A percentile compares a stretch with the other conserved stretches of the same genome.
Conservation (phyloP, 805 yeast genomes). For the Pichia membranifaciens region DNA sequence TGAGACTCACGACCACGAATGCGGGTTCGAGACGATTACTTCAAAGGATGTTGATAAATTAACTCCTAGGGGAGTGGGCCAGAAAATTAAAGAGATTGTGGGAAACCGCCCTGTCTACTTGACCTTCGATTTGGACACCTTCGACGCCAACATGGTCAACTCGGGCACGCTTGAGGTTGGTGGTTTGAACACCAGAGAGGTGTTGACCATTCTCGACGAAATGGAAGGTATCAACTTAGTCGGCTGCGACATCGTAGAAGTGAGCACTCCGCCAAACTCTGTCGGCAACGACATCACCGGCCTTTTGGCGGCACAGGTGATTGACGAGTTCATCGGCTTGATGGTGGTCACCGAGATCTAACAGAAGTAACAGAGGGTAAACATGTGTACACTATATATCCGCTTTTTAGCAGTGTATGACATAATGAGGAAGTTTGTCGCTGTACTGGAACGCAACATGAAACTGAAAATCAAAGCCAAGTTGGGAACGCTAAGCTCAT, state of each 20-base stretch:
- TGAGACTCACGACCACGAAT: slow-evolving; percentile 41
- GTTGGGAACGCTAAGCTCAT: too few relatives aligned
- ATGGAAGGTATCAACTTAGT: slow-evolving; percentile 55
- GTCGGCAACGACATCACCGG: slow-evolving; percentile 56
- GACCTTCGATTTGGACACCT: slow-evolving; percentile 51
- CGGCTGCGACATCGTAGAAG: slow-evolving; percentile 77
- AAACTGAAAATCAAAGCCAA: background rate
- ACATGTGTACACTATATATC: too few relatives aligned
- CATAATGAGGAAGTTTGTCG: too few relatives aligned
- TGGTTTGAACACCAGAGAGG: slow-evolving; percentile 64
- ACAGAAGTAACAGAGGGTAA: background rate
- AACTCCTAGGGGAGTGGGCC: slow-evolving; percentile 34
- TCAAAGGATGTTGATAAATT: slow-evolving; percentile 43
- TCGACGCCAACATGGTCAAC: slow-evolving; percentile 73
- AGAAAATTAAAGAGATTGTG: slow-evolving; percentile 31
- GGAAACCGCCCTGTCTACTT: slow-evolving; percentile 39
- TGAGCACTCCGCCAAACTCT: slow-evolving; percentile 55
- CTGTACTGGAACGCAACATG: background rate
- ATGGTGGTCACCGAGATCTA: slow-evolving; percentile 33
- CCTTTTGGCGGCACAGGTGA: slow-evolving; percentile 59
- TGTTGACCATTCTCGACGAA: slow-evolving; percentile 52
- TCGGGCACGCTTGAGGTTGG: slow-evolving; percentile 79
- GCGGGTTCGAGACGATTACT: slow-evolving; percentile 43
- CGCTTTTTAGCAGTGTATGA: too few relatives aligned
- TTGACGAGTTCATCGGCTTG: slow-evolving; percentile 43